Conservation (phyloP, 1,139 yeast species). For the Saccharomyces uvarum region DNA sequence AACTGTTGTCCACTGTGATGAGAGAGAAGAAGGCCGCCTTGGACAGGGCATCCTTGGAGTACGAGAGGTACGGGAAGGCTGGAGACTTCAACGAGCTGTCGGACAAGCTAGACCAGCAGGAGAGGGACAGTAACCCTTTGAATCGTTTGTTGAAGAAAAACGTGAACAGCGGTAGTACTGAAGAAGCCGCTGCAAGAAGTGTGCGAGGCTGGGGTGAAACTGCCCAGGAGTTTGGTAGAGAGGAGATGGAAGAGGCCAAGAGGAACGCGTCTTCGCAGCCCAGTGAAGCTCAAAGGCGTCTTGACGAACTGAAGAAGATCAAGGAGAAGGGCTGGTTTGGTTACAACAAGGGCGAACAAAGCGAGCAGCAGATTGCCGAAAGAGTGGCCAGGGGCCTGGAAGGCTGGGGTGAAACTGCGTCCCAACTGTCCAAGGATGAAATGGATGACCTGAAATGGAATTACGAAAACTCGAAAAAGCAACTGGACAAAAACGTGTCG, state of each 20-base stretch:
- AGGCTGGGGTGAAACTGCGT: constrained; percentile 43
- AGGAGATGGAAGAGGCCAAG: constrained; percentile 33
- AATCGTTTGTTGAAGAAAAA: constrained; percentile 7
- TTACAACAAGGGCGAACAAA: constrained; percentile 14
- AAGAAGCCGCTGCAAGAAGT: constrained; percentile 26
- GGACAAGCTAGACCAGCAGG: constrained; percentile 21
- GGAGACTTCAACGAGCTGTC: constrained; percentile 24
- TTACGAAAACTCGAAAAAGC: constrained; percentile 12
- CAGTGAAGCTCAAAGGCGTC: constrained; percentile 21
- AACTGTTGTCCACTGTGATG: constrained; percentile 7
- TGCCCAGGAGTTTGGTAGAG: constrained; percentile 37
- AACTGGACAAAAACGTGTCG: constrained; percentile 18
- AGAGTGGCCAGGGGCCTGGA: constrained; percentile 32
- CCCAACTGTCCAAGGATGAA: constrained; percentile 37
- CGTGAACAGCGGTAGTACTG: constrained; percentile 18
- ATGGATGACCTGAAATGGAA: constrained; percentile 28
- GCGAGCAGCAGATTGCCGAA: constrained; percentile 29
- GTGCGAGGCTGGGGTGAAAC: constrained; percentile 40
- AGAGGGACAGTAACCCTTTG: constrained; percentile 5
- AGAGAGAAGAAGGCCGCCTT: constrained; percentile 18
- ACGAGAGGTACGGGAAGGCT: constrained; percentile 17
- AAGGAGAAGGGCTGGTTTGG: constrained; percentile 26
- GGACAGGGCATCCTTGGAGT: constrained; percentile 21
- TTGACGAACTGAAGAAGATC: constrained; percentile 21
- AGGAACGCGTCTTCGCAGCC: constrained; percentile 20